Evolutionary conservation across 176 grass and related monocot genomes (phyloP).

Genomic region (Canna indica): DNA sequence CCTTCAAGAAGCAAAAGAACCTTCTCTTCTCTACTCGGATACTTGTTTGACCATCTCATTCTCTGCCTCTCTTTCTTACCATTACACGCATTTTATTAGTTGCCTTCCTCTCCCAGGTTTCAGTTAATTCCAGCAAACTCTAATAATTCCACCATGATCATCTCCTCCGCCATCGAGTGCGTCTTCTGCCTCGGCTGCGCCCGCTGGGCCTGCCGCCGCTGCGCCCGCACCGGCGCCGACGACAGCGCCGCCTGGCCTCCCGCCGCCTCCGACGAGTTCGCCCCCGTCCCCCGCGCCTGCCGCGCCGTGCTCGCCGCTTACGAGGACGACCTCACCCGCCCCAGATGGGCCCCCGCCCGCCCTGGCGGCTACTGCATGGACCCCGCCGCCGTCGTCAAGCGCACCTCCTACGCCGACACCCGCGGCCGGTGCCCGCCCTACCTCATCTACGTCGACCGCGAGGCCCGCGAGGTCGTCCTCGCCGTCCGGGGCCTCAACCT

Average conservation of each 20-base stretch:
- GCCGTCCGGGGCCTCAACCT: constrained; percentile 92
- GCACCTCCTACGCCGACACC: constrained; percentile 40
- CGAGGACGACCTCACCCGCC: constrained; percentile 47
- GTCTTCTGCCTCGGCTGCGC: constrained; percentile 73
- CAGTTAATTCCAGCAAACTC: no score
- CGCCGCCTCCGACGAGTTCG: constrained; percentile 51
- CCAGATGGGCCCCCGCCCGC: constrained; percentile 39
- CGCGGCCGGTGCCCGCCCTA: constrained; percentile 54
- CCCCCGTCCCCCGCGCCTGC: constrained; percentile 69
- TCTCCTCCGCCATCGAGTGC: constrained; percentile 71
- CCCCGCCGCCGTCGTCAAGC: constrained; percentile 46
- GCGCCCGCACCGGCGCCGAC: constrained; percentile 80
- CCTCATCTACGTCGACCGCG: constrained; percentile 61
- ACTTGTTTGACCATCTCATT: no score
- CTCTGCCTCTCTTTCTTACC: no score
- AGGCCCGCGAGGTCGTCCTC: constrained; percentile 52
- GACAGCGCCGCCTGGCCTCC: constrained; percentile 89
- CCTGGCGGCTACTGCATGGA: constrained; percentile 32
- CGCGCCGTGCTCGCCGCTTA: constrained; percentile 63
- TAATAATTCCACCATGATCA: no score
- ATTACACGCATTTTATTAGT: no score
- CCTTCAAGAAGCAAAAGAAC: no score
- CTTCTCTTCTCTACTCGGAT: no score
- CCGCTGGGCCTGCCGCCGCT: constrained; percentile 80
- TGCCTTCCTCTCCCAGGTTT: no score